Base-by-base conservation (phyloP, 768 basidiomycete species). In the Exsudoporus frostii region DNA sequence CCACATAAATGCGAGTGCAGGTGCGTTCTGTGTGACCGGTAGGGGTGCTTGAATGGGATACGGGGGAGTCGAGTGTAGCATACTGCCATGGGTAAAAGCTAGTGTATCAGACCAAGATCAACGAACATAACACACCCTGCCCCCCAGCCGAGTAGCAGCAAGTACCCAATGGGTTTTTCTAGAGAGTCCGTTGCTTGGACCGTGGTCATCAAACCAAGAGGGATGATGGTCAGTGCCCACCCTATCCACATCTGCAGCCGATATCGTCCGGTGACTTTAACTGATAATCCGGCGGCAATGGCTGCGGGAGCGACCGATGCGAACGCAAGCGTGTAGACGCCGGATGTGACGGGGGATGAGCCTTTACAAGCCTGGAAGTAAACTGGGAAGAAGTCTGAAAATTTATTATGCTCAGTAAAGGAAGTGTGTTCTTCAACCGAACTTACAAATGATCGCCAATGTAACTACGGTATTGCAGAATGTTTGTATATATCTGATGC, bases 11-110 rank as follows among this genome's bases (percentile, higher is more conserved):
- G 76, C 73, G 7, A 81, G 64, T 0, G 81, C 80, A 5, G 69
- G 64, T 5, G 78, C 79, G 45, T 74, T 78, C 6, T 68, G 56
- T 0, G 68, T 56, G 5, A 77, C 62, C 0, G 71, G 65, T 2
- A 81, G 58, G 1, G 80, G 76, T 0, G 81, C 77, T 9, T 79
- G 72, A 38, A 82, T 70, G 0, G 80, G 73, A 58, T 79, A 82
- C 47, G 70, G 70, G 2, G 62, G 67, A 9, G 62, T 59, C n/a
- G 58, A 25, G 9, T 32, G 40, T 19, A 58, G 33, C 9, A 50
- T 6, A 13, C 60, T 62, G 17, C 4, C 24, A 34, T 5, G 20
- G 3, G 30, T 45, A 15, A 36, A 27, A 22, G 25, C 5, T 14
- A 7, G 25, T 0, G 9, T 5, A 25, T 29, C 37, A 42, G 14